Conservation (phyloP, 176 grass and related monocot genomes). For the Oryza coarctata region DNA sequence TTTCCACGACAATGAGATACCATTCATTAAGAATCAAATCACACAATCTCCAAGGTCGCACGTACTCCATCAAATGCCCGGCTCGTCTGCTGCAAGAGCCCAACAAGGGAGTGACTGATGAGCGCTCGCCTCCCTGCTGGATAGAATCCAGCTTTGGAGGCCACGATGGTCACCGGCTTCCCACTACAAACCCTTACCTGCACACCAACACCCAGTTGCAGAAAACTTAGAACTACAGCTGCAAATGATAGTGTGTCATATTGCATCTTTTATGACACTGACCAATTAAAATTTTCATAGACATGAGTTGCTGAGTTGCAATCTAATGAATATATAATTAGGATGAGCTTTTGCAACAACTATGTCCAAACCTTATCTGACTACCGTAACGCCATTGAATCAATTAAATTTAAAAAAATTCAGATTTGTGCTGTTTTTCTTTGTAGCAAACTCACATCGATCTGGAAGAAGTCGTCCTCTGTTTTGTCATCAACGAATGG, state of each 20-base stretch:
- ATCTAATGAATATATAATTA: neutral
- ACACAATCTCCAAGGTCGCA: neutral
- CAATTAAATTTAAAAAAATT: neutral
- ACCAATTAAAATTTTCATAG: neutral
- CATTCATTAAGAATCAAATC: neutral
- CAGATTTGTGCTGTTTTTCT: neutral
- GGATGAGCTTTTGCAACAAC: neutral
- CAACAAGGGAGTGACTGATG: constrained; percentile 70
- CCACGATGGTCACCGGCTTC: constrained; percentile 77
- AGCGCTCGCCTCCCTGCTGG: constrained; percentile 70
- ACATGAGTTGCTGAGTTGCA: neutral
- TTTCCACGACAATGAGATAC: constrained; percentile 28
- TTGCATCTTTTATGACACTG: constrained; percentile 8
- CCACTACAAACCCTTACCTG: constrained; percentile 92
- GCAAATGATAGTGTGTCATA: neutral
- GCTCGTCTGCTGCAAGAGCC: constrained; percentile 78
- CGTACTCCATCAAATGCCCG: constrained; percentile 86
- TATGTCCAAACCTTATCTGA: neutral
- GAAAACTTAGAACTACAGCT: neutral
- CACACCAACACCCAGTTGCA: neutral
- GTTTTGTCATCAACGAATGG: constrained; percentile 79
- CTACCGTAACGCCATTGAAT: neutral
- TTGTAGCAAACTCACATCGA: constrained; percentile 68
- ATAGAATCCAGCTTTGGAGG: constrained; percentile 77
- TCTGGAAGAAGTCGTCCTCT: constrained; percentile 90